phyloP scores from a whole-genome alignment of 2,329 filamentous ascomycete species.

The Bretziella fagacearum region DNA sequence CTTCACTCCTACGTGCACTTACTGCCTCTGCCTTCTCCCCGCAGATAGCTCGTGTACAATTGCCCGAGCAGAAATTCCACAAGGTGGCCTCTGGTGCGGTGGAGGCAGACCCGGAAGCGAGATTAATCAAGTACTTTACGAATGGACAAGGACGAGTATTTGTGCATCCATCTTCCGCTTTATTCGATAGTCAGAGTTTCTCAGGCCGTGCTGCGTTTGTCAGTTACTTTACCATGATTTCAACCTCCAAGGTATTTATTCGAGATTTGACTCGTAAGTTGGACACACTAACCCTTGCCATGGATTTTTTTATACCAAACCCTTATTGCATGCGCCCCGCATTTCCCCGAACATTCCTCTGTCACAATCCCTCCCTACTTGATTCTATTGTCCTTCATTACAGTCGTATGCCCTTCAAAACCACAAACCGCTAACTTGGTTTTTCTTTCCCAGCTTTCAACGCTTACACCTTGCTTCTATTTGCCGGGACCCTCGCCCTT shows the following conservation, averaged over 20 bases:
- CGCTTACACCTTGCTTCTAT: slow-evolving; percentile 71
- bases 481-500: slow-evolving; percentile 67
- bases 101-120: slow-evolving; percentile 80
- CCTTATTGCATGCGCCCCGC: not conserved
- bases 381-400: not conserved
- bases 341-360: not conserved
- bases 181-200: slow-evolving; percentile 72
- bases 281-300: not conserved
- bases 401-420: not conserved
- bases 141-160: slow-evolving; percentile 78
- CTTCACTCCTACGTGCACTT: slow-evolving; percentile 47
- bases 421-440: not conserved
- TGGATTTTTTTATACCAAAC: not conserved
- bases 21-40: slow-evolving; percentile 62
- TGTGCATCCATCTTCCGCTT: slow-evolving; percentile 72
- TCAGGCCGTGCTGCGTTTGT: slow-evolving; percentile 60
- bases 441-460: slow-evolving; percentile 63
- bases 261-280: slow-evolving; percentile 71
- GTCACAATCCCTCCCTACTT: not conserved
- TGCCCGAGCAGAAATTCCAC: slow-evolving; percentile 91
- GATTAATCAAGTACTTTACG: slow-evolving; percentile 83
- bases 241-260: slow-evolving; percentile 82
- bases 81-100: slow-evolving; percentile 75
- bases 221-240: slow-evolving; percentile 82
- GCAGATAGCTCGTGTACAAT: slow-evolving; percentile 79